These are phyloP conservation scores for Calcarisporium arbuscula DNA, from an alignment of 2,329 filamentous ascomycete species.

Conservation along the genomic window DNA sequence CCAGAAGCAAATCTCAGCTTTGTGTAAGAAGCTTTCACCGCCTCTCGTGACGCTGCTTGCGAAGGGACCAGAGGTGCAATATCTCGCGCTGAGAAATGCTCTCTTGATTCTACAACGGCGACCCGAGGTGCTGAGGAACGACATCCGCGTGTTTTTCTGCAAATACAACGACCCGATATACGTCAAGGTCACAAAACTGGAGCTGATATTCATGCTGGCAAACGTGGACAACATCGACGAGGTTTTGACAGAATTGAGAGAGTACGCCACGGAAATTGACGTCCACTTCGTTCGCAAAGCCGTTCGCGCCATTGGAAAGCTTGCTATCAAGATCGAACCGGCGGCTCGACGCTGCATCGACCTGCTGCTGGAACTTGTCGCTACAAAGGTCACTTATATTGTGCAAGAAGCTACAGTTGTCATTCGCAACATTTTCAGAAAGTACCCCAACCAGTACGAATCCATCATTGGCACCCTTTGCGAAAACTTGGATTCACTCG, in stretches of 20 bases:
- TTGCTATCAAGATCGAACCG: constrained; percentile 97
- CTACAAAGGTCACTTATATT: constrained; percentile 98
- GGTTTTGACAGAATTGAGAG: constrained; percentile 86
- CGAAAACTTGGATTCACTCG: constrained; percentile 90
- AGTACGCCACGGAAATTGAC: constrained; percentile 96
- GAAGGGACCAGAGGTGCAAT: constrained; percentile 97
- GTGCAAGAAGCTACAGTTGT: constrained; percentile 98
- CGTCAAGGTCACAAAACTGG: constrained; percentile 93
- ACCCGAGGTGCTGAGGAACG: constrained; percentile 89
- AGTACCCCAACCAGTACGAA: constrained; percentile 98
- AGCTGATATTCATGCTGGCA: constrained; percentile 98
- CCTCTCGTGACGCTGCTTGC: constrained; percentile 90
- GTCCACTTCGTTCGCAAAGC: constrained; percentile 97
- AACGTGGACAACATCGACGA: constrained; percentile 97
- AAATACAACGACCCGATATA: constrained; percentile 99
- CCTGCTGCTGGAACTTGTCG: constrained; percentile 83
- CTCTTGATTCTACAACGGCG: constrained; percentile 87
- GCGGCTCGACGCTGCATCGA: constrained; percentile 88
- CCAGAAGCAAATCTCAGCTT: constrained; percentile 75
- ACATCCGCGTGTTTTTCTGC: constrained; percentile 99
- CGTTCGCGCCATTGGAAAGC: constrained; percentile 93
- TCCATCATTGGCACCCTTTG: constrained; percentile 94
- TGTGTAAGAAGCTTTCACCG: constrained; percentile 90
- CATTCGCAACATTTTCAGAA: constrained; percentile 97
- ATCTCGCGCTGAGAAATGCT: constrained; percentile 87